These are phyloP conservation scores for Alternaria viburni DNA, from an alignment of 2,329 filamentous ascomycete species.

Conservation along the genomic window DNA sequence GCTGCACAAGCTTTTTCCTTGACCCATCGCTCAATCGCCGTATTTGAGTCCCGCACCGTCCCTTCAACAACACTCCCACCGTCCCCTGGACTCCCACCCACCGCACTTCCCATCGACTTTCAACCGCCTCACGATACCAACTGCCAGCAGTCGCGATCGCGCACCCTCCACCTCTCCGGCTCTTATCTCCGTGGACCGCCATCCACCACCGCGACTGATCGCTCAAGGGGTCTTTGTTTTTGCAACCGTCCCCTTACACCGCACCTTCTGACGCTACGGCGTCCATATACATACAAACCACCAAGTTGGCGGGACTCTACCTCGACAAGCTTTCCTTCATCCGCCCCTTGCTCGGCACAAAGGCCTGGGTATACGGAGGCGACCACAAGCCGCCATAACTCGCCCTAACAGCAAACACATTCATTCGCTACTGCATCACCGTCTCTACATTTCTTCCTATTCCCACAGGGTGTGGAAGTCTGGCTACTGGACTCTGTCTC, in stretches of 20 bases:
- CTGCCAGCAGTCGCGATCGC: constrained; percentile 13
- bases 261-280: constrained; percentile 46
- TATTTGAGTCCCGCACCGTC: constrained; percentile 18
- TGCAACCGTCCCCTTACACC: constrained; percentile 20
- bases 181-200: constrained; percentile 21
- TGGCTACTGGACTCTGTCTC: constrained; percentile 29
- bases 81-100: constrained; percentile 35
- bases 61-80: constrained; percentile 24
- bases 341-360: constrained; percentile 90
- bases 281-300: constrained; percentile 60
- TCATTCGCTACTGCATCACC: constrained; percentile 23
- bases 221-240: constrained; percentile 25
- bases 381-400: constrained; percentile 95
- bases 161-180: constrained; percentile 15
- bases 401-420: constrained; percentile 46
- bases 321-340: constrained; percentile 74
- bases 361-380: constrained; percentile 94
- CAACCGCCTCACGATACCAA: neutral
- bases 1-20: constrained; percentile 12
- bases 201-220: constrained; percentile 37
- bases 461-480: constrained; percentile 35
- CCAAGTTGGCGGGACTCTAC: constrained; percentile 93
- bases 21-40: constrained; percentile 7
- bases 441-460: constrained; percentile 29
- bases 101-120: neutral